Evolutionary conservation across 805 yeast species (phyloP).

Genomic region (Suhomyces prunicola): DNA sequence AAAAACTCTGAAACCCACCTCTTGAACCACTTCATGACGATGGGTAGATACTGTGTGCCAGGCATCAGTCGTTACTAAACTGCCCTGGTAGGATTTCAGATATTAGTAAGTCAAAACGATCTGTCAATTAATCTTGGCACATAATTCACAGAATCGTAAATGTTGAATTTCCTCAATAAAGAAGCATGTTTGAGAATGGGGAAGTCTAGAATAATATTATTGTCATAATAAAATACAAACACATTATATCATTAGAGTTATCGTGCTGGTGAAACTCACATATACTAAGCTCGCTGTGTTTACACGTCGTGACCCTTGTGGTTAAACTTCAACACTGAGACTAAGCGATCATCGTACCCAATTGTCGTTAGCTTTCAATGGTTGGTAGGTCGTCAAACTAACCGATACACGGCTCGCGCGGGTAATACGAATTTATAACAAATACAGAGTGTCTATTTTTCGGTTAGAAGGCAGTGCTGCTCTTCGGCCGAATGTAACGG

Average conservation of each 20-base stretch:
- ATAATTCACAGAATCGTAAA: not conserved
- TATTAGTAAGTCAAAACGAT: not conserved
- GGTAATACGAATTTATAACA: not conserved
- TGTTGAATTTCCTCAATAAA: not conserved
- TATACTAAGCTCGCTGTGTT: not conserved
- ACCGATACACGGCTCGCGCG: not conserved
- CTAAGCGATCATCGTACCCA: not conserved
- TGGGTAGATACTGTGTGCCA: too few species aligned
- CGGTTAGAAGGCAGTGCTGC: not conserved
- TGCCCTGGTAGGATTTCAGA: not conserved
- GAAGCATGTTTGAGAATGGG: not conserved
- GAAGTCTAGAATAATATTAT: not conserved
- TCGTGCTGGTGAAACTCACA: not conserved
- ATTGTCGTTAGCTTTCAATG: not conserved
- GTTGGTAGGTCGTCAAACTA: not conserved
- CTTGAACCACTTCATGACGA: too few species aligned
- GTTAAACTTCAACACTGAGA: not conserved
- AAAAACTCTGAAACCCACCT: too few species aligned
- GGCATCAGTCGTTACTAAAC: too few species aligned
- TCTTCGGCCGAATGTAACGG: not conserved
- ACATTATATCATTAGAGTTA: not conserved
- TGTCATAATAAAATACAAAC: not conserved
- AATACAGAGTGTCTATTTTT: not conserved
- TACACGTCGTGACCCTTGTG: not conserved
- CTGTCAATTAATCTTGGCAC: not conserved